Evolutionary conservation across 495 filamentous ascomycete genomes (phyloP).

Genomic region (Trichoderma gamsii): DNA sequence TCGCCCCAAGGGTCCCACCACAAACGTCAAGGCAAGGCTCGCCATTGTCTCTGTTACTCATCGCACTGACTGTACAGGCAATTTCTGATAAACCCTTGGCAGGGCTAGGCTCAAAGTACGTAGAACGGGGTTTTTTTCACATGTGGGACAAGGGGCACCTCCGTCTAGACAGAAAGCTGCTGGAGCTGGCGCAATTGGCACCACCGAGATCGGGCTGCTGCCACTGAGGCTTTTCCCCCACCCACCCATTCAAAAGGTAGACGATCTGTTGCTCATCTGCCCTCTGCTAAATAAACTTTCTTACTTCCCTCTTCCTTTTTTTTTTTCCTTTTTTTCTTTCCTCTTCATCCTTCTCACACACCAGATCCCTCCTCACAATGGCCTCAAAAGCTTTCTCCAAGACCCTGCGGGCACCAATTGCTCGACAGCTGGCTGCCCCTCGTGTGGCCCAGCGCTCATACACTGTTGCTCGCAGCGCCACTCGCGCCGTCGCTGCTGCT

Average conservation of each 20-base stretch:
- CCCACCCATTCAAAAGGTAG: slow-evolving; percentile 9
- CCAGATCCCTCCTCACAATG: slow-evolving; percentile 48
- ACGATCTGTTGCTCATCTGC: slow-evolving; percentile 8
- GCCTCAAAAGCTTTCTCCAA: slow-evolving; percentile 76
- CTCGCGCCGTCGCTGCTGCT: slow-evolving; percentile 47
- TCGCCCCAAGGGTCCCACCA: neutral
- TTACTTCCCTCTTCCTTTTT: slow-evolving; percentile 22
- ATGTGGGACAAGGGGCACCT: slow-evolving; percentile 8
- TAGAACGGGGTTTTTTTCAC: neutral
- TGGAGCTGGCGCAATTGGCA: neutral
- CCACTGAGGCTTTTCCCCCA: slow-evolving; percentile 16
- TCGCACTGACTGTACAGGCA: slow-evolving; percentile 7
- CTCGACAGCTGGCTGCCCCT: slow-evolving; percentile 63
- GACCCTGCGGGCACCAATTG: slow-evolving; percentile 69
- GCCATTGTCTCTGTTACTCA: slow-evolving; percentile 8
- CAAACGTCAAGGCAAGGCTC: neutral
- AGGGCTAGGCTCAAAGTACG: neutral
- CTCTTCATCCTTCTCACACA: slow-evolving; percentile 22
- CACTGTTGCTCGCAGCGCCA: slow-evolving; percentile 57
- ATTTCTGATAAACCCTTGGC: slow-evolving; percentile 5
- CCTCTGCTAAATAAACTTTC: slow-evolving; percentile 14
- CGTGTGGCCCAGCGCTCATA: slow-evolving; percentile 64
- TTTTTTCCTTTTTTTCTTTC: slow-evolving; percentile 22
- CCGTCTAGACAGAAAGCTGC: neutral
- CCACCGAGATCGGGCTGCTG: slow-evolving; percentile 1